phyloP scores from a whole-genome alignment of 192 early-diverging fungal species.

The Glomus cerebriforme region DNA sequence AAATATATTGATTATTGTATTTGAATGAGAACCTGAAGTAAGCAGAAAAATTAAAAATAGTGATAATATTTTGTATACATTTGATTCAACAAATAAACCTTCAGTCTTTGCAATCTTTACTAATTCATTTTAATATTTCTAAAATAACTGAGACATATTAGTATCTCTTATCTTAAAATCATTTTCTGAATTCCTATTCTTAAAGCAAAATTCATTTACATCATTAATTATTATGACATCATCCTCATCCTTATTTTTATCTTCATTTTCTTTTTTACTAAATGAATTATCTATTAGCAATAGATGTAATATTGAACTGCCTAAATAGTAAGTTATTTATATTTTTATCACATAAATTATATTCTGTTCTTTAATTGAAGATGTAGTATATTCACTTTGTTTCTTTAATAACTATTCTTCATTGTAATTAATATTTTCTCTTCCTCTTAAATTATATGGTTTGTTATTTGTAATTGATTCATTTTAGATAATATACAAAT shows the following conservation, averaged over 20 bases:
- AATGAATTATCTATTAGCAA: not conserved
- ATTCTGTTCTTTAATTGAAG: too few species aligned
- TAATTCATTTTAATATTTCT: conserved; percentile 20
- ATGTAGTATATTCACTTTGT: conserved; percentile 10
- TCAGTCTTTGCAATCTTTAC: conserved; percentile 8
- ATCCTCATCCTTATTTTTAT: too few species aligned
- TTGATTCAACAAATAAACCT: conserved; percentile 18
- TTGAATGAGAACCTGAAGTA: conserved; percentile 1
- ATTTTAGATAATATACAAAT: conserved; percentile 11
- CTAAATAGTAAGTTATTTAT: too few species aligned
- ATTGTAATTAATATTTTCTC: conserved; percentile 13
- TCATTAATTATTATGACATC: conserved; percentile 3
- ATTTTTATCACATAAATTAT: too few species aligned
- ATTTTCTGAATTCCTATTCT: not conserved
- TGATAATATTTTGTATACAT: conserved; percentile 29
- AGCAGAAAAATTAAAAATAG: conserved; percentile 18
- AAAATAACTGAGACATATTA: conserved; percentile 20
- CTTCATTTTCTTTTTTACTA: not conserved
- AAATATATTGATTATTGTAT: conserved; percentile 19
- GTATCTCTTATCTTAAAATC: conserved; percentile 9
- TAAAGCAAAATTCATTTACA: conserved; percentile 9
- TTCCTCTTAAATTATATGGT: conserved; percentile 11
- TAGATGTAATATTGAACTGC: conserved; percentile 15
- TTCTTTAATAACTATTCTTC: not conserved
- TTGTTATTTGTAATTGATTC: not conserved